A percentile compares a stretch with the other conserved stretches of the same genome.
Conservation (phyloP, 768 basidiomycete species). For the Vishniacozyma victoriae region DNA sequence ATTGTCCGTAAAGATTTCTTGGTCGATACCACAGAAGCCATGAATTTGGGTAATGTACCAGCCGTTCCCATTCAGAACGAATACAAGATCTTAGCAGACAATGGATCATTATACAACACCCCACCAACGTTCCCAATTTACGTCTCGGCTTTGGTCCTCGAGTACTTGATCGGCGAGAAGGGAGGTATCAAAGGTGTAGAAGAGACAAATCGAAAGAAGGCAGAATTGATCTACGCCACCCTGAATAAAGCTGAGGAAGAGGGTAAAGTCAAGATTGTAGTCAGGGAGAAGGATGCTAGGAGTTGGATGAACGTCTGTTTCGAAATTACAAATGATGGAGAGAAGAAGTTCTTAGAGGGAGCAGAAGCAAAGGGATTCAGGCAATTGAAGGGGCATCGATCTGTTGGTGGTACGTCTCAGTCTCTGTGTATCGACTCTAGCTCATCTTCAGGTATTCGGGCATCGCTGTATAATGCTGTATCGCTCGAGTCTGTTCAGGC, state of each 20-base stretch:
- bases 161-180: slow-evolving; percentile 57
- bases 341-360: slow-evolving; percentile 70
- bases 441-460: slow-evolving; percentile 58
- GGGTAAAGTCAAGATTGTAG: slow-evolving; percentile 67
- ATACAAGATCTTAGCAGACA: slow-evolving; percentile 75
- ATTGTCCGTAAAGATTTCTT: slow-evolving; percentile 94
- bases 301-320: slow-evolving; percentile 98
- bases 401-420: slow-evolving; percentile 48
- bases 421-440: neutral
- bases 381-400: slow-evolving; percentile 89
- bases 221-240: slow-evolving; percentile 66
- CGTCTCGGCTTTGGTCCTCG: slow-evolving; percentile 76
- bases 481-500: slow-evolving; percentile 65
- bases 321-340: slow-evolving; percentile 60
- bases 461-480: slow-evolving; percentile 84
- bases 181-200: slow-evolving; percentile 66
- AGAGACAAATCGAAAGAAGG: slow-evolving; percentile 64
- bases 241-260: slow-evolving; percentile 64
- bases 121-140: slow-evolving; percentile 89
- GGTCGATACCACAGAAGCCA: slow-evolving; percentile 77
- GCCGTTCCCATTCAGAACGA: slow-evolving; percentile 72
- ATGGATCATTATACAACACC: slow-evolving; percentile 79
- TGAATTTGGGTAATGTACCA: slow-evolving; percentile 59
- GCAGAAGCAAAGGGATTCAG: slow-evolving; percentile 75
- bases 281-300: slow-evolving; percentile 60